Base-by-base conservation (phyloP, 495 filamentous ascomycete genomes). In the Penicillium robsamsonii region DNA sequence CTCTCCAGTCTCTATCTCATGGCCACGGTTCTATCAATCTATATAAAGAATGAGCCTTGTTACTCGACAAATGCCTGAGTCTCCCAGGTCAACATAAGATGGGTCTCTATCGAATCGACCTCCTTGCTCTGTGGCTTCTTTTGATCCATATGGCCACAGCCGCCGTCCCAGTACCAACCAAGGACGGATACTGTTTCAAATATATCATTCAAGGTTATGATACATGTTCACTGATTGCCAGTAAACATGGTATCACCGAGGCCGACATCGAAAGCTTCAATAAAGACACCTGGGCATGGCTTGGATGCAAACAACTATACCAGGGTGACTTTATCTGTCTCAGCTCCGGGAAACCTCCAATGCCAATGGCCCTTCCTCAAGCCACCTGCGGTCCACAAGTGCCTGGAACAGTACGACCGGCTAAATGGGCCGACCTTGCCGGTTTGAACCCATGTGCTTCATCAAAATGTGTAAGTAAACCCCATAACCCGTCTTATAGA, bases 371-470 rank as follows among this genome's bases (percentile, higher is more conserved):
- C 5, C 45, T 65, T 17, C 59, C 62, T 2, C 20, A 57, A 24
- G 59, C 59, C 1, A 44, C 44, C 5, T 65, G 62, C 27, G 62
- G 62, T 18, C 62, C 62, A 8, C 62, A 65, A n/a, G 59, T 65
- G 4, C 59, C 62, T 2, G 59, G 62, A 3, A 62, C 62, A 15
- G 41, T 41, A 6, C 48, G 56, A 1, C 62, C 62, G 9, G n/a
- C 5, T 3, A 54, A 55, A 2, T 65, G 55, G 44, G 12, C 50
- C 1, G 41, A 54, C 24, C 45, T 65, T 10, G 24, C 31, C 7
- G 29, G n/a, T n/a, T 15, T 65, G 31, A 62, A 62, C 35, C 60
- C 53, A 1, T 65, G 62, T 24, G 29, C 53, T 1, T 7, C 9
- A 2, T 37, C 18, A 13, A 18, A 62, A 45, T 65, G 56, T 42